Evolutionary conservation across 352 stramenopile genomes (phyloP).

Genomic region (Pythium guiyangense): DNA sequence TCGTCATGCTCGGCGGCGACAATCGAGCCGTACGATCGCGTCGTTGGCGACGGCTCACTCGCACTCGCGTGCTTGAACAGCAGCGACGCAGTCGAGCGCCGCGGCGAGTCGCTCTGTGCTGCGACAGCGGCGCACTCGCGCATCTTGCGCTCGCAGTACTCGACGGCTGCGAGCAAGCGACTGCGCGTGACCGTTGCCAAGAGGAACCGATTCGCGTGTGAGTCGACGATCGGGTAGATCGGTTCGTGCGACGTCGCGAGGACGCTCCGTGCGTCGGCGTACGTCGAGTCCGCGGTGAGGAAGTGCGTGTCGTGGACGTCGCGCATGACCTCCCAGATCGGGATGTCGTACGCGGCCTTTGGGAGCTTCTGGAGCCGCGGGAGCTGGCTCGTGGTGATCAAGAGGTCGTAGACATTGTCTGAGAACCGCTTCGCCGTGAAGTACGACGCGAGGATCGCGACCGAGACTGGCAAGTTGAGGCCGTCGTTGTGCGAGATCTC

Average conservation of each 20-base stretch:
- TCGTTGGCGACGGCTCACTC: slow-evolving; percentile 11
- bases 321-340: slow-evolving; percentile 81
- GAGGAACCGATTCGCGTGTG: slow-evolving; percentile 48
- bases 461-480: slow-evolving; percentile 82
- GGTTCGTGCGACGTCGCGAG: slow-evolving; percentile 47
- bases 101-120: background rate
- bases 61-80: slow-evolving; percentile 18
- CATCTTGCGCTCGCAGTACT: slow-evolving; percentile 46
- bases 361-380: slow-evolving; percentile 78
- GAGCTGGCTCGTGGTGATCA: slow-evolving; percentile 81
- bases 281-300: slow-evolving; percentile 68
- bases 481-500: slow-evolving; percentile 88
- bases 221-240: slow-evolving; percentile 78
- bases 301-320: slow-evolving; percentile 63
- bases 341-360: slow-evolving; percentile 81
- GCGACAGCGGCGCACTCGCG: slow-evolving; percentile 10
- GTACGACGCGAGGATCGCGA: slow-evolving; percentile 88
- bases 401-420: slow-evolving; percentile 89
- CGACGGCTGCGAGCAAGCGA: slow-evolving; percentile 43
- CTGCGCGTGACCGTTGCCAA: slow-evolving; percentile 65
- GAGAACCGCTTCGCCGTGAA: slow-evolving; percentile 89
- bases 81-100: slow-evolving; percentile 19
- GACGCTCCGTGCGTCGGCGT: slow-evolving; percentile 46
- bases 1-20: background rate
- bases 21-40: slow-evolving; percentile 1